Evolutionary conservation across 805 yeast species (phyloP), one percentile per base, ranked within the genome.

Genomic region (Teunomyces kruisii): DNA sequence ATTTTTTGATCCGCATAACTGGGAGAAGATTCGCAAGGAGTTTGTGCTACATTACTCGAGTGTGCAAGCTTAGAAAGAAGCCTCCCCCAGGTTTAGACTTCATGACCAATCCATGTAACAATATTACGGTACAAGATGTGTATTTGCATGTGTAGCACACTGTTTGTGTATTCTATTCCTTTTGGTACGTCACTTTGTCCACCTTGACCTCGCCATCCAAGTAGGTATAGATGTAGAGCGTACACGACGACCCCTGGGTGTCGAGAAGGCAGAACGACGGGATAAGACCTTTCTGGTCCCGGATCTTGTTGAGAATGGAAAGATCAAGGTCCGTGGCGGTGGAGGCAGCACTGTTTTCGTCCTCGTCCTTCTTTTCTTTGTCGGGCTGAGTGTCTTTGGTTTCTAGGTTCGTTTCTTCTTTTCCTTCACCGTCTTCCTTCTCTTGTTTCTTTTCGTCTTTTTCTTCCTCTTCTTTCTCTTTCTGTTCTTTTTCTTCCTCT

Each of bases 261-360:
- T 94, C 98, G 52, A 92, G 60, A 27, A 92, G 72, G 57, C 96
- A 90, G 63, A 94, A 92, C 43, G 96, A 87, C 4, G 98, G 97
- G 10, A 81, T 76, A n/a, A 47, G 37, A 10, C 57, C 46, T 12
- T 51, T 45, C 36, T 54, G 46, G 29, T 61, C 64, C 3, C 43
- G 44, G n/a, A 54, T 57, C 32, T 55, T 56, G 17, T 47, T 45
- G 13, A 61, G 42, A 30, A 40, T 24, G 35, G 44, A 48, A 13
- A 39, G 22, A 31, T 47, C 55, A 19, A 50, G 37, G n/a, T 37
- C 48, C 19, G 32, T 30, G 12, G 40, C n/a, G n/a, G 31, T 19
- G 22, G 3, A 4, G 22, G 22, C 22, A n/a, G 22, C 35, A 8
- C 4, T 10, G 4, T 17, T 15, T 14, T 39, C 17, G 6, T 39